Base-by-base conservation (phyloP, 2,329 filamentous ascomycete species). In the Septoria petroselini region DNA sequence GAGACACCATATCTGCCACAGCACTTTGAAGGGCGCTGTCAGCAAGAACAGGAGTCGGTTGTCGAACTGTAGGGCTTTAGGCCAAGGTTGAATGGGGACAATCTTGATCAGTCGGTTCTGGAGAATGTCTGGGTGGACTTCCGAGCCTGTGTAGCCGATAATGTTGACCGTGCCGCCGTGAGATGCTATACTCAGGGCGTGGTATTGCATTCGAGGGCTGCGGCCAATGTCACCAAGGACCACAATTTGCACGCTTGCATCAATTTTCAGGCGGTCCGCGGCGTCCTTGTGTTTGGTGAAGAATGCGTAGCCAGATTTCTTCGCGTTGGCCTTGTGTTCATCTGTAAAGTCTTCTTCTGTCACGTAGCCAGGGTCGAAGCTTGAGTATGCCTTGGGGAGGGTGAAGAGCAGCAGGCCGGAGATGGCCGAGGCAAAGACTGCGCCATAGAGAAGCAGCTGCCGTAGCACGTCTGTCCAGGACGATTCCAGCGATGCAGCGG, bases 171-270 rank as follows among this genome's bases (percentile, higher is more conserved):
- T 77, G 5, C 83, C 85, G 18, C 88, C 88, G 64, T 90, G 83
- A 62, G 84, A 86, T 33, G 89, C 88, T 63, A 97, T 83, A 67
- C 91, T 97, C 60, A 95, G 75, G 15, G 91, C 91, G 78, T 98
- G 93, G 63, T 98, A 97, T 66, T 97, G 91, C 91, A 98, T 98
- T 49, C 93, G 88, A 41, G 93, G 93, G 67, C 91, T 97, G 38
- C 91, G 83, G 31, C 93, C 93, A 67, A 98, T 91, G 65, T 98
- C 93, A 37, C 93, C 93, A 21, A 98, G 79, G 14, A 98, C 93
- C 12, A 98, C 78, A 44, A 98, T 82, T 69, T 95, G 89, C 35
- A 91, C 79, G 0, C 76, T 78, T 29, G 73, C 70, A 50, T 76
- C 71, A 30, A 62, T 59, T 41, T 65, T 68, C 44, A 63, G 53